Evolutionary conservation across 169 alveolate species (phyloP), one percentile per base, ranked within the genome.

Genomic region (Neospora caninum): DNA sequence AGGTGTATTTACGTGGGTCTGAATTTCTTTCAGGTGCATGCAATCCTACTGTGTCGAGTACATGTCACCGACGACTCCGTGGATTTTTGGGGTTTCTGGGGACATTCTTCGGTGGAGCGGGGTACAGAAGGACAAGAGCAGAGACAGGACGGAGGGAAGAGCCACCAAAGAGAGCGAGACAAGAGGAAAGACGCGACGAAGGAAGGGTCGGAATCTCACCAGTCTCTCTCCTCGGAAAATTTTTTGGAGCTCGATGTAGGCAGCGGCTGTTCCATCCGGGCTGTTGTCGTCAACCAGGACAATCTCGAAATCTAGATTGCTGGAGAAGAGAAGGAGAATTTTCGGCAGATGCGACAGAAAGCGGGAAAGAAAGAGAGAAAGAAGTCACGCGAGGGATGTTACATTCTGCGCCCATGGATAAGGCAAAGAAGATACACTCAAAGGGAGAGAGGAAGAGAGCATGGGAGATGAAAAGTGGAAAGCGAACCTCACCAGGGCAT

Each of bases 231-330:
- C 49, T 0, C 67, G 41, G 89, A 64, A 80, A 41, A 49, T 27
- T 93, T 95, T 93, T 94, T 97, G 97, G 82, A 98, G 97, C 91
- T 95, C 96, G 80, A 91, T 86, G 36, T 97, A 98, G 53, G 96
- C 98, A 2, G 95, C 96, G 58, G 97, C 94, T 18, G 99, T 98
- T 54, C 97, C 97, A 94, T 98, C 99, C 27, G 99, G 99, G 58
- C 98, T 96, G 93, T 97, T 97, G 89, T 98, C 99, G 93, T 98
- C 99, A 18, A 98, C 98, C 43, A 98, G 96, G 45, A 98, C 96
- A 4, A 98, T 95, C 95, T 98, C 99, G 93, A 97, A 96, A 87
- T 96, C 96, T 25, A 97, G 88, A 10, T 95, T 92, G 87, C 97
- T 94, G 89, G 58, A 22, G 82, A 69, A 20, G 39, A 69, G 18